Percentiles rank a stretch among this genome's conserved stretches.
Conservation (phyloP, 2,329 filamentous ascomycete genomes). For the Rhinocladiella similis region DNA sequence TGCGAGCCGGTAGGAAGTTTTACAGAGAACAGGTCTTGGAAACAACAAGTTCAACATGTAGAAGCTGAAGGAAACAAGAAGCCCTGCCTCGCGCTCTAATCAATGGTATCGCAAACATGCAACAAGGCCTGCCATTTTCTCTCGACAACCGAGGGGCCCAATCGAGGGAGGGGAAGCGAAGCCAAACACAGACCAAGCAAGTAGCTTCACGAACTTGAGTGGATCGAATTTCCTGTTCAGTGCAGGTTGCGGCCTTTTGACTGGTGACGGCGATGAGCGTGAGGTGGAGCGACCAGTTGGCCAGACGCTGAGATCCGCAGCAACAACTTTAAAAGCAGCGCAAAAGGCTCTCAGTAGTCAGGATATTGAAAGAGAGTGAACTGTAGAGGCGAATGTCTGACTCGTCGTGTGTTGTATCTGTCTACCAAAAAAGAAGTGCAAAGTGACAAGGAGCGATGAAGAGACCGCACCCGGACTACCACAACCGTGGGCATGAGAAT, state of each 20-base stretch:
- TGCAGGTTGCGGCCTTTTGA: not conserved
- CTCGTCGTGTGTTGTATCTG: too few relatives aligned
- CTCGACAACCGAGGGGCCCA: too few relatives aligned
- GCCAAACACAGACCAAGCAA: too few relatives aligned
- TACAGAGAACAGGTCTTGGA: not conserved
- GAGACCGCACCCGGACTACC: too few relatives aligned
- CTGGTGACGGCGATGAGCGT: constrained; percentile 12
- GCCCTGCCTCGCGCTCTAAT: too few relatives aligned
- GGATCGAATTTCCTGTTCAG: constrained; percentile 15
- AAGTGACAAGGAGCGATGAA: too few relatives aligned
- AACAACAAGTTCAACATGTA: not conserved
- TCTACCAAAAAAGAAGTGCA: too few relatives aligned
- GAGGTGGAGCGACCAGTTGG: not conserved
- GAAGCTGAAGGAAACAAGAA: not conserved
- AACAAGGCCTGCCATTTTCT: too few relatives aligned
- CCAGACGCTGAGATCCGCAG: constrained; percentile 13
- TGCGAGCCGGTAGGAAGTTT: not conserved
- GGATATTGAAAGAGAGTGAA: not conserved
- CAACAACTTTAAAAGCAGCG: not conserved
- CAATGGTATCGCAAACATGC: too few relatives aligned
- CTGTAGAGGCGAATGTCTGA: not conserved
- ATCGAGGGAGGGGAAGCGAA: too few relatives aligned
- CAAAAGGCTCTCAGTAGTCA: not conserved
- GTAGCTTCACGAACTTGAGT: too few relatives aligned
- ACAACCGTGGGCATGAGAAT: too few relatives aligned